Conservation (phyloP, 805 yeast species). For the Pichia deserticola region DNA sequence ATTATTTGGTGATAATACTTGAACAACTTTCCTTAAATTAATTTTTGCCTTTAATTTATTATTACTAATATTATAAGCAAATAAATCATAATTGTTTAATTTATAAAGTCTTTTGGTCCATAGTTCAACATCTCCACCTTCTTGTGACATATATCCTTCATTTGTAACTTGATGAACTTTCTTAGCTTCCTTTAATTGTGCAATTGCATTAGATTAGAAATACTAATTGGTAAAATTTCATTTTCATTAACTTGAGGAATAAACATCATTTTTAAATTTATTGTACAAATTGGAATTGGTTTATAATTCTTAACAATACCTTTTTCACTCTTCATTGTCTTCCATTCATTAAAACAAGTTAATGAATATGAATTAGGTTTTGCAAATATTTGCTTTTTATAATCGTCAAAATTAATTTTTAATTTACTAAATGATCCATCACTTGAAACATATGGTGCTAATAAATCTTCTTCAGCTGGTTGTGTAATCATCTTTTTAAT, state of each 20-base stretch:
- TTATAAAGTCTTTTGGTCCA: slow-evolving; percentile 72
- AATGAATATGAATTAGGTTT: slow-evolving; percentile 43
- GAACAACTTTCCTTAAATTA: slow-evolving; percentile 61
- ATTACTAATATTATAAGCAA: slow-evolving; percentile 68
- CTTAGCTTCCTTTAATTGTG: slow-evolving; percentile 32
- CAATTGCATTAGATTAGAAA: slow-evolving; percentile 44
- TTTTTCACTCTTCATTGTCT: slow-evolving; percentile 25
- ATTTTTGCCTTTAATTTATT: slow-evolving; percentile 68
- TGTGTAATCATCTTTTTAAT: slow-evolving; percentile 47
- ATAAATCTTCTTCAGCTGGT: slow-evolving; percentile 43
- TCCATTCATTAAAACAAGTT: slow-evolving; percentile 82
- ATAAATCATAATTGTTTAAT: slow-evolving; percentile 60
- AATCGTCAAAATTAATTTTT: slow-evolving; percentile 54
- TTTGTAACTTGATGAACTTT: slow-evolving; percentile 22
- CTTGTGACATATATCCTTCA: slow-evolving; percentile 77
- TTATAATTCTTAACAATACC: slow-evolving; percentile 28
- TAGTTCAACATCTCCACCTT: slow-evolving; percentile 80
- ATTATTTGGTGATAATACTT: slow-evolving; percentile 32
- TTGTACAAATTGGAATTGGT: slow-evolving; percentile 58
- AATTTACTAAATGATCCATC: slow-evolving; percentile 89
- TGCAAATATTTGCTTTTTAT: slow-evolving; percentile 50
- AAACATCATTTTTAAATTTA: slow-evolving; percentile 62
- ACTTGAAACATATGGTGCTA: slow-evolving; percentile 61
- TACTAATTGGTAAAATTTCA: slow-evolving; percentile 67
- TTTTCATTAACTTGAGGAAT: slow-evolving; percentile 53